Evolutionary conservation across 2,329 filamentous ascomycete genomes (phyloP).

Genomic region (Nigrospora osmanthi): DNA sequence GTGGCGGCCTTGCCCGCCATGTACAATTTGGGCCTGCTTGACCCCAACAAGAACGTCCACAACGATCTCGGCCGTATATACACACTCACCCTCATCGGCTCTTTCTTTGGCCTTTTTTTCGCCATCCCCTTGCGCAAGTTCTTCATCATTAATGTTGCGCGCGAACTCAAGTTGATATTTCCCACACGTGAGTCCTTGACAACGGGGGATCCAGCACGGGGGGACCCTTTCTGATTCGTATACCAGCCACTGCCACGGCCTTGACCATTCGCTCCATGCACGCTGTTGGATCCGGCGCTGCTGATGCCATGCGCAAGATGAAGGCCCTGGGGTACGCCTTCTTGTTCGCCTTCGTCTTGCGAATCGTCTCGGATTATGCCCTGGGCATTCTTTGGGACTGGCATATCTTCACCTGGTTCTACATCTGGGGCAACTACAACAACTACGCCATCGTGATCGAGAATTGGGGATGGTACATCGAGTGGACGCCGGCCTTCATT

Average conservation of each 20-base stretch:
- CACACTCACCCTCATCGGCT: constrained; percentile 47
- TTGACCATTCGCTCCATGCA: constrained; percentile 59
- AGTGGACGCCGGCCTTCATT: constrained; percentile 44
- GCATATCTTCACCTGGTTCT: constrained; percentile 32
- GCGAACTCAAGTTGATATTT: constrained; percentile 52
- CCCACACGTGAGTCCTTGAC: constrained; percentile 28
- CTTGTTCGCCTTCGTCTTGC: constrained; percentile 37
- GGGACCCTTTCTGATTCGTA: background rate
- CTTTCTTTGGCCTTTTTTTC: constrained; percentile 53
- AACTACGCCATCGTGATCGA: constrained; percentile 34
- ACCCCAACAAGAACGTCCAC: constrained; percentile 32
- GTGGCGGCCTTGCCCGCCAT: constrained; percentile 52
- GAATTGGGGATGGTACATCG: constrained; percentile 44
- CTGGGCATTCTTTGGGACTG: constrained; percentile 45
- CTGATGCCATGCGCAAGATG: constrained; percentile 47
- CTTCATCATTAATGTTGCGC: constrained; percentile 54
- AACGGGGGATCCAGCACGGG: background rate
- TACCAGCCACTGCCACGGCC: constrained; percentile 44
- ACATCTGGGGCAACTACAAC: constrained; percentile 35
- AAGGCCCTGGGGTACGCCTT: constrained; percentile 46
- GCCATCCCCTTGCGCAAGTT: constrained; percentile 53
- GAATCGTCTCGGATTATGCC: constrained; percentile 51
- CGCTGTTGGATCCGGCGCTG: constrained; percentile 40
- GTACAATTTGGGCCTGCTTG: constrained; percentile 46
- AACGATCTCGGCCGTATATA: constrained; percentile 47